These are phyloP conservation scores for Globisporangium perplexum DNA, from an alignment of 352 stramenopile genomes.

Conservation along the genomic window DNA sequence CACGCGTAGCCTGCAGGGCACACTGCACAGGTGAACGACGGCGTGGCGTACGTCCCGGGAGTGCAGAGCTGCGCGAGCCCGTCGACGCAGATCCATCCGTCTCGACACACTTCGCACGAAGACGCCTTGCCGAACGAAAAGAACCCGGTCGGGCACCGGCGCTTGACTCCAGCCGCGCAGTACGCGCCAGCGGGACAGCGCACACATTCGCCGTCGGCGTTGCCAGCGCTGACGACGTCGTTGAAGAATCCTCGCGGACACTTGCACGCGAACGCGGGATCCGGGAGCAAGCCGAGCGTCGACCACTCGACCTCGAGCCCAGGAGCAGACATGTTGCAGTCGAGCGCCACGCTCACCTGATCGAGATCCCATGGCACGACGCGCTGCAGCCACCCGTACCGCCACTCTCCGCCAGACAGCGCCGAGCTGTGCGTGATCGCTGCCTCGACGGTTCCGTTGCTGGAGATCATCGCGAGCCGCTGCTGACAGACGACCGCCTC, in stretches of 20 bases:
- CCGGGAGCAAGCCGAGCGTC: slow-evolving; percentile 42
- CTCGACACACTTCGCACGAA: slow-evolving; percentile 43
- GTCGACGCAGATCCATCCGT: slow-evolving; percentile 58
- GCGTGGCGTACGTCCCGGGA: slow-evolving; percentile 43
- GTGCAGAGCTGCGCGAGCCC: slow-evolving; percentile 46
- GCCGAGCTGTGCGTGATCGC: slow-evolving; percentile 1
- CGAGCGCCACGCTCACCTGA: slow-evolving; percentile 21
- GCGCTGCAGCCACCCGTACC: slow-evolving; percentile 26
- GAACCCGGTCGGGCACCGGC: slow-evolving; percentile 29
- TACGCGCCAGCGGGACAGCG: slow-evolving; percentile 55
- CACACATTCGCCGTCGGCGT: slow-evolving; percentile 21
- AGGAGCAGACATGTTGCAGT: slow-evolving; percentile 36
- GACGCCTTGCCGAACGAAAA: slow-evolving; percentile 60
- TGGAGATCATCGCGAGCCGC: slow-evolving; percentile 18
- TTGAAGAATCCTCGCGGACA: slow-evolving; percentile 59
- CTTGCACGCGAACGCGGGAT: slow-evolving; percentile 42
- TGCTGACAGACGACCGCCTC: slow-evolving; percentile 19
- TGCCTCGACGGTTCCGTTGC: slow-evolving; percentile 16
- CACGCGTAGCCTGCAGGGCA: slow-evolving; percentile 51
- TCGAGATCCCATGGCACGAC: slow-evolving; percentile 35
- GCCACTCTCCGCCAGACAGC: slow-evolving; percentile 20
- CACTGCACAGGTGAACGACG: slow-evolving; percentile 24
- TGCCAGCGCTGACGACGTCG: slow-evolving; percentile 11
- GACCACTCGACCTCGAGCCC: slow-evolving; percentile 38
- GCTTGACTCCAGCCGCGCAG: slow-evolving; percentile 49